These are phyloP conservation scores for Saccharomyces hybrid DNA, from an alignment of 1,139 yeast genomes.

Conservation along the genomic window DNA sequence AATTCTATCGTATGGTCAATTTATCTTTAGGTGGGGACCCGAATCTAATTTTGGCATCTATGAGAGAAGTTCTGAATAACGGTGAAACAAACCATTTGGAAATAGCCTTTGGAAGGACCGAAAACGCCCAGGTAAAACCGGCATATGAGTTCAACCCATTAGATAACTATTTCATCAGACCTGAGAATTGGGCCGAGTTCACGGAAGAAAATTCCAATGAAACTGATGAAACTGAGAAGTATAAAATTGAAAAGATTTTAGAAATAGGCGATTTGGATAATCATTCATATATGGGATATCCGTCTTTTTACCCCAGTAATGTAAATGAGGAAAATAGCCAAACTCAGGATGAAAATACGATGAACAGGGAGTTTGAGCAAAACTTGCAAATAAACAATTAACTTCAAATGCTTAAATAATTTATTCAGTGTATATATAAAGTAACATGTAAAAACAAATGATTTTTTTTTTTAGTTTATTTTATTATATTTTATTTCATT, in stretches of 20 bases:
- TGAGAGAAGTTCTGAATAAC: slow-evolving; percentile 21
- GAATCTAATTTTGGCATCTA: slow-evolving; percentile 21
- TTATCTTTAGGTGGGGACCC: slow-evolving; percentile 27
- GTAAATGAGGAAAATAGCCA: background rate
- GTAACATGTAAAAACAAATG: no score
- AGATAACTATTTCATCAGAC: slow-evolving; percentile 10
- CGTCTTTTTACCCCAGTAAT: background rate
- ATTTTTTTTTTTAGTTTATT: no score
- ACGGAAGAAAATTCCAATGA: slow-evolving; percentile 1
- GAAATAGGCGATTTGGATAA: background rate
- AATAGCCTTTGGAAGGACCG: slow-evolving; percentile 8
- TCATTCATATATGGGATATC: background rate
- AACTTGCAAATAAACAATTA: background rate
- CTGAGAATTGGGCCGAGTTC: slow-evolving; percentile 12
- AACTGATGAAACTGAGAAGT: background rate
- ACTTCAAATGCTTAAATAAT: background rate
- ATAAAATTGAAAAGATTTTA: background rate
- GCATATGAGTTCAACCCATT: slow-evolving; percentile 1
- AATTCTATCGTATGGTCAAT: slow-evolving; percentile 23
- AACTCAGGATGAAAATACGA: background rate
- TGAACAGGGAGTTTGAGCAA: background rate
- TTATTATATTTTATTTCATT: no score
- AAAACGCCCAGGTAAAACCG: slow-evolving; percentile 2
- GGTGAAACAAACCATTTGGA: slow-evolving; percentile 16
- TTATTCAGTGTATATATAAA: no score